These are phyloP conservation scores for Fusarium clavum DNA, from an alignment of 2,329 filamentous ascomycete species.

Conservation along the genomic window DNA sequence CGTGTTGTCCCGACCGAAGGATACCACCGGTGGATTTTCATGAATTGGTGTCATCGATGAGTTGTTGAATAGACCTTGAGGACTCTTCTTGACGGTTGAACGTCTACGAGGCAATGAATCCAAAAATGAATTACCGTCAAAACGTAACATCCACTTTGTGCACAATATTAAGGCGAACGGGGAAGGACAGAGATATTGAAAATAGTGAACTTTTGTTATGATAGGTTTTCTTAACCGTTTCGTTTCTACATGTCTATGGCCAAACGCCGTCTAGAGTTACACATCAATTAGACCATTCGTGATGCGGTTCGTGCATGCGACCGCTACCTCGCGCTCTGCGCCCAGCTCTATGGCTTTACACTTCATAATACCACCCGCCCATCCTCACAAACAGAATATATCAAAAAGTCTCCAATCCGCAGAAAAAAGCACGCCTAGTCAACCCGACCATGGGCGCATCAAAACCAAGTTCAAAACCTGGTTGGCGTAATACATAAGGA, in stretches of 20 bases:
- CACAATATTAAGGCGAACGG: not conserved
- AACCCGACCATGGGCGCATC: slow-evolving; percentile 44
- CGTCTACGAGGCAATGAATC: slow-evolving; percentile 35
- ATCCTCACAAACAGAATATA: slow-evolving; percentile 48
- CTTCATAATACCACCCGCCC: slow-evolving; percentile 44
- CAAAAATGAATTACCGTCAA: slow-evolving; percentile 35
- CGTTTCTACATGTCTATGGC: slow-evolving; percentile 57
- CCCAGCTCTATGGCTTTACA: slow-evolving; percentile 55
- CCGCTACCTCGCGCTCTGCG: slow-evolving; percentile 53
- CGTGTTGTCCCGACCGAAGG: slow-evolving; percentile 42
- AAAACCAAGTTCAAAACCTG: slow-evolving; percentile 39
- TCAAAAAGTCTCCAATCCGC: slow-evolving; percentile 50
- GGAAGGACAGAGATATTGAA: not conserved
- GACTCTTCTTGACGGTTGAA: slow-evolving; percentile 41
- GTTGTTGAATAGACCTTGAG: slow-evolving; percentile 35
- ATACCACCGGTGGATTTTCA: slow-evolving; percentile 42
- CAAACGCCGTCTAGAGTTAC: slow-evolving; percentile 57
- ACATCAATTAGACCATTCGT: slow-evolving; percentile 56
- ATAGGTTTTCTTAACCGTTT: slow-evolving; percentile 44
- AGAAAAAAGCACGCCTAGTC: slow-evolving; percentile 41
- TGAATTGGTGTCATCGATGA: slow-evolving; percentile 35
- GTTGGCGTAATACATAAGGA: slow-evolving; percentile 38
- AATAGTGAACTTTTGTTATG: slow-evolving; percentile 30
- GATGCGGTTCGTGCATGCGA: slow-evolving; percentile 51
- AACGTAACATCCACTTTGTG: not conserved